Evolutionary conservation across 2,329 filamentous ascomycete species (phyloP).

Genomic region (Venturia oleaginea): DNA sequence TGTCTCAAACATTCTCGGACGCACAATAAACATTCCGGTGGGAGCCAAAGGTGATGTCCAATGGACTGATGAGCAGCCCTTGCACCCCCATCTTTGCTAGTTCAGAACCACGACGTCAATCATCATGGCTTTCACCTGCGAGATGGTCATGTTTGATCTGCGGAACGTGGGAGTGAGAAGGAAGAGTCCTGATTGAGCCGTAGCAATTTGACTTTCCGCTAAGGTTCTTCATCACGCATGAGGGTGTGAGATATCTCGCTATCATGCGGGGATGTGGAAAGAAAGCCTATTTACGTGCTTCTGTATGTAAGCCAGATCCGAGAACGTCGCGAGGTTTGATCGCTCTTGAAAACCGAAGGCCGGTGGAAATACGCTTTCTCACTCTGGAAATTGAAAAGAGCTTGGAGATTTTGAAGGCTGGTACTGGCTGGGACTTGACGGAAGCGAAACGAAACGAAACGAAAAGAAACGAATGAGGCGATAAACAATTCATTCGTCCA

Average conservation of each 20-base stretch:
- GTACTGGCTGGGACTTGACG: too few relatives aligned
- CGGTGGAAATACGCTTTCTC: not conserved
- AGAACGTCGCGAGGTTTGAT: not conserved
- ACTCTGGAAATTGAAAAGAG: not conserved
- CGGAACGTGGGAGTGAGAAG: not conserved
- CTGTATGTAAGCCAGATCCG: not conserved
- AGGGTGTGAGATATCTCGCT: not conserved
- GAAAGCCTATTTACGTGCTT: not conserved
- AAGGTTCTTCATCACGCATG: not conserved
- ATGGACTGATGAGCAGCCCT: too few relatives aligned
- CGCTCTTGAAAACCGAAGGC: not conserved
- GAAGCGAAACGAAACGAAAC: too few relatives aligned
- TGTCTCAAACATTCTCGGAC: too few relatives aligned
- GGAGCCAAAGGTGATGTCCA: too few relatives aligned
- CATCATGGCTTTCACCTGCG: too few relatives aligned
- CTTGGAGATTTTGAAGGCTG: too few relatives aligned
- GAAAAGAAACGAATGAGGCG: not conserved
- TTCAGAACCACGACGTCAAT: too few relatives aligned
- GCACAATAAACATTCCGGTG: too few relatives aligned
- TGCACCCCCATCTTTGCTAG: too few relatives aligned
- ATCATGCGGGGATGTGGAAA: not conserved
- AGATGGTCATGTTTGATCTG: not conserved
- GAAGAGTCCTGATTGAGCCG: not conserved
- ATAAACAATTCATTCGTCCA: not conserved
- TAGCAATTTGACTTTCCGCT: not conserved